Base-by-base conservation (phyloP, 2,329 filamentous ascomycete species). In the Pleomassaria siparia region DNA sequence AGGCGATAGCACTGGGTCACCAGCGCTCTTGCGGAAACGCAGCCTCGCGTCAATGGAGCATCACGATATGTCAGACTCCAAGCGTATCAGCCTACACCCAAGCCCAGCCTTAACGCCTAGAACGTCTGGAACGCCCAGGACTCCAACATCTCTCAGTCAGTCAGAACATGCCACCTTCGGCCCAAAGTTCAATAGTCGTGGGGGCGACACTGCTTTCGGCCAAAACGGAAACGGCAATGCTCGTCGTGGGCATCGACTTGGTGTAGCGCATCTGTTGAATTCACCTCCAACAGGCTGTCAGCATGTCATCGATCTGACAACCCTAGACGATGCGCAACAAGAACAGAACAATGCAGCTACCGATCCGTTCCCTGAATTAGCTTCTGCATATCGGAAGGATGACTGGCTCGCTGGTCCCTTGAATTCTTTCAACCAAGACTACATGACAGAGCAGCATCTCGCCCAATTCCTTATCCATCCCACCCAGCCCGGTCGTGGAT, bases 371-470 rank as follows among this genome's bases (percentile, higher is more conserved):
- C 43, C 56, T 1, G 62, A 63, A 30, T 35, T 62, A 4, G 20
- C 41, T 15, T 40, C 47, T 33, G 54, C 51, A 2, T 58, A 56
- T 41, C 33, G 43, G 45, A 11, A 49, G 4, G 44, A 32, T 13
- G 30, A 4, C 25, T 13, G 2, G 25, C 30, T 4, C 18, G 25
- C 30, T 40, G 13, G 42, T 20, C 51, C 55, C 4, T 32, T 39
- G 3, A 49, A 59, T 45, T 54, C 55, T 1, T 62, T 63, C 41
- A 46, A 45, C 10, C 58, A 62, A 25, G 56, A 62, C 2, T 60
- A 50, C n/a, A 67, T 69, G 63, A 37, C 21, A 15, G 24, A 44
- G 3, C 50, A 63, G 6, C 55, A 66, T 15, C 53, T 70, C n/a
- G 63, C 60, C 12, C 42, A 62, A n/a, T 68, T 64, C 37, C 50